Evolutionary conservation across 352 stramenopile species (phyloP).

Genomic region (Albugo laibachii): DNA sequence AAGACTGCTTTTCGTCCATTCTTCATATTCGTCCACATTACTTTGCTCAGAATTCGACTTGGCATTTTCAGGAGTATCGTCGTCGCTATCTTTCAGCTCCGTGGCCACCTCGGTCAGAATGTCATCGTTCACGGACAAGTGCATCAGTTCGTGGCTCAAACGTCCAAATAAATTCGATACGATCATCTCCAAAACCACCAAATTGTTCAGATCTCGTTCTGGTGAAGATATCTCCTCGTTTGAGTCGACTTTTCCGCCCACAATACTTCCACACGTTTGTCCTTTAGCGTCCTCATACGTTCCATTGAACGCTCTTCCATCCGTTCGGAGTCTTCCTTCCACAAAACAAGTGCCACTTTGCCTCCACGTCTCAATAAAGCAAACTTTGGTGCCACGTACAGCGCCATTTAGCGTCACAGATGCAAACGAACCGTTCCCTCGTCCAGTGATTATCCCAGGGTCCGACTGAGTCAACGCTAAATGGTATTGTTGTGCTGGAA

Average conservation of each 20-base stretch:
- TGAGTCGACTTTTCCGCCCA: constrained; percentile 31
- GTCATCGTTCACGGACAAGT: constrained; percentile 31
- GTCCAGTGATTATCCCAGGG: constrained; percentile 37
- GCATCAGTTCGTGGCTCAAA: constrained; percentile 46
- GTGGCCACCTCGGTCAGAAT: constrained; percentile 21
- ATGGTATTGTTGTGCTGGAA: constrained; percentile 74
- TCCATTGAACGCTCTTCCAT: constrained; percentile 48
- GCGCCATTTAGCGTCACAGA: constrained; percentile 59
- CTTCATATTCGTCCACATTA: constrained; percentile 43
- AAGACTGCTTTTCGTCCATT: constrained; percentile 54
- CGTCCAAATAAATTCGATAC: constrained; percentile 52
- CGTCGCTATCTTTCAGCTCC: constrained; percentile 11
- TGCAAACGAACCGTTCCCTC: constrained; percentile 64
- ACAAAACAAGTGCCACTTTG: constrained; percentile 77
- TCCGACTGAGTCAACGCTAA: constrained; percentile 45
- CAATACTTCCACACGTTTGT: constrained; percentile 66
- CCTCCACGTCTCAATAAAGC: constrained; percentile 72
- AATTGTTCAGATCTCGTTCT: constrained; percentile 13
- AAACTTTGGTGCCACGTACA: constrained; percentile 57
- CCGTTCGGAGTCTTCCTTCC: constrained; percentile 46
- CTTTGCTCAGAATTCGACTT: not conserved
- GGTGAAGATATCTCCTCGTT: not conserved
- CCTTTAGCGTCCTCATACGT: constrained; percentile 78
- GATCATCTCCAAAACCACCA: constrained; percentile 60
- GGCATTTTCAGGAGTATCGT: constrained; percentile 19